phyloP scores from a whole-genome alignment of 441 rosid species.

The Biscutella laevigata region DNA sequence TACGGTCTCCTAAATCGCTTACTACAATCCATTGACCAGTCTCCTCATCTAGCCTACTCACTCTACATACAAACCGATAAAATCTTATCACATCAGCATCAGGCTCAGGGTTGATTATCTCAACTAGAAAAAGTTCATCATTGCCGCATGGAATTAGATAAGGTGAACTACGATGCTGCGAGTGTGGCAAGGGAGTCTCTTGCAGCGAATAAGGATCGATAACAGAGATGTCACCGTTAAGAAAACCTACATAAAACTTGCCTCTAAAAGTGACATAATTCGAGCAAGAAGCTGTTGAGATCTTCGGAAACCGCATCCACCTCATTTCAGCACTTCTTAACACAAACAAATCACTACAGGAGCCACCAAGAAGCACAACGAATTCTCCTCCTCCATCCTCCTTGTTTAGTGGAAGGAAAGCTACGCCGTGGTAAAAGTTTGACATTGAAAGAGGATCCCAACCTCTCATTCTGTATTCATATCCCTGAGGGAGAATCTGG shows the following conservation, averaged over 20 bases:
- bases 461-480: not conserved
- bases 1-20: not conserved
- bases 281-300: not conserved
- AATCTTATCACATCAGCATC: not conserved
- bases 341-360: not conserved
- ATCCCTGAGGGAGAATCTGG: not conserved
- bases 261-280: not conserved
- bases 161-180: not conserved
- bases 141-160: not conserved
- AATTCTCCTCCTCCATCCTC: not conserved
- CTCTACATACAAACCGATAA: not conserved
- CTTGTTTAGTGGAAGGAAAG: not conserved
- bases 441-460: not conserved
- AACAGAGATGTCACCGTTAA: not conserved
- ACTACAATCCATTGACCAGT: not conserved
- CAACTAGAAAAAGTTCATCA: conserved; percentile 15
- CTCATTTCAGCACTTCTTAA: conserved; percentile 3
- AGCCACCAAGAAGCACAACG: not conserved
- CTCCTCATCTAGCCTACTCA: not conserved
- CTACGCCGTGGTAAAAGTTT: not conserved
- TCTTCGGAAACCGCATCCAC: not conserved
- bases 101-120: not conserved
- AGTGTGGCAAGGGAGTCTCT: not conserved
- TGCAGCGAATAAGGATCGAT: conserved; percentile 1
- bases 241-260: not conserved